These are phyloP conservation scores for Asterella californica DNA, from an alignment of 225 moss, liverwort and hornwort genomes.

Conservation along the genomic window DNA sequence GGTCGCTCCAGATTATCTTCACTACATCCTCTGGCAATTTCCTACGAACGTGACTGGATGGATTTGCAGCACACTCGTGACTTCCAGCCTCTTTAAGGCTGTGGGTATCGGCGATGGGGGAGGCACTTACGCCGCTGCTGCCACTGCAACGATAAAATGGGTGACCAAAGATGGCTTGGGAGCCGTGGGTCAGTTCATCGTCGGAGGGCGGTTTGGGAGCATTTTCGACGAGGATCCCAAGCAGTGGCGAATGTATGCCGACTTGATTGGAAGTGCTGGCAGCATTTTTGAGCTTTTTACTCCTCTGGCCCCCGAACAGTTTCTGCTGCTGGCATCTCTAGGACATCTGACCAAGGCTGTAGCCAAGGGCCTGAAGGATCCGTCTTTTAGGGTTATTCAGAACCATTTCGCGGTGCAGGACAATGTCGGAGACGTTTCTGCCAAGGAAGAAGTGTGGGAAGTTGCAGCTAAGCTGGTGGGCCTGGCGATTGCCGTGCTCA, in stretches of 20 bases:
- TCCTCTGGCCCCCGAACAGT: conserved; percentile 76
- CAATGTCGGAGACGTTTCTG: conserved; percentile 90
- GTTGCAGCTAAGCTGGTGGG: conserved; percentile 88
- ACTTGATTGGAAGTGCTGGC: conserved; percentile 91
- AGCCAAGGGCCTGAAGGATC: conserved; percentile 90
- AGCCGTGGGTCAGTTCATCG: conserved; percentile 81
- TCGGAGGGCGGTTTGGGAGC: conserved; percentile 92
- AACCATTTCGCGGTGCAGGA: conserved; percentile 82
- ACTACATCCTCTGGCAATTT: conserved; percentile 94
- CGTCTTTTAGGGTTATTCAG: conserved; percentile 88
- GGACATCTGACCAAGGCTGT: conserved; percentile 93
- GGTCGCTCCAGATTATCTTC: conserved; percentile 75
- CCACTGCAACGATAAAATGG: conserved; percentile 98
- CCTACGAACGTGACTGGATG: conserved; percentile 90
- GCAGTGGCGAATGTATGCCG: conserved; percentile 98
- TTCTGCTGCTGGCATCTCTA: conserved; percentile 86
- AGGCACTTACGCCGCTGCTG: conserved; percentile 48
- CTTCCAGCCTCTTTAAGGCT: conserved; percentile 96
- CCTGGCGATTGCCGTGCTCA: conserved; percentile 59
- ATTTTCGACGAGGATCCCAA: conserved; percentile 99
- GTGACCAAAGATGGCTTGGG: conserved; percentile 94
- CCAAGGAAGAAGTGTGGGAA: conserved; percentile 96
- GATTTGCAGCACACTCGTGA: conserved; percentile 97
- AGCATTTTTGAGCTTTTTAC: conserved; percentile 89
- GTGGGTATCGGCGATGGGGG: conserved; percentile 84